Conservation (phyloP, 495 filamentous ascomycete genomes). For the Neurospora pannonica region DNA sequence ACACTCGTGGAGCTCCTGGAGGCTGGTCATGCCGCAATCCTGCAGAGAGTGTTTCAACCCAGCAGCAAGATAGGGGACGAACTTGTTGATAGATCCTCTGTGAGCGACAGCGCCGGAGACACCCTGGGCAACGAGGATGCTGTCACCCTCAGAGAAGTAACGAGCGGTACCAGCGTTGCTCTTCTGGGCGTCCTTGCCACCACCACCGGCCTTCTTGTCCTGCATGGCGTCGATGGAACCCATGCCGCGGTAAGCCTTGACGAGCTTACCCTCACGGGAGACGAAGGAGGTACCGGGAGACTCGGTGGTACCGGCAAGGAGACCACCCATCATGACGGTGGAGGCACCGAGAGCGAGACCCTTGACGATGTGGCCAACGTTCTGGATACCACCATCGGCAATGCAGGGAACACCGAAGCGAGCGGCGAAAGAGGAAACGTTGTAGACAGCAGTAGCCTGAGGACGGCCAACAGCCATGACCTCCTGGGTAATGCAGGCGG, state of each 20-base stretch:
- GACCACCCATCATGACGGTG: conserved; percentile 98
- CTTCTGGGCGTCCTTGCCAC: conserved; percentile 62
- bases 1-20: conserved; percentile 63
- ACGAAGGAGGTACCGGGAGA: conserved; percentile 96
- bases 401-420: conserved; percentile 96
- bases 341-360: conserved; percentile 88
- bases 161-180: conserved; percentile 94
- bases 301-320: conserved; percentile 94
- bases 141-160: conserved; percentile 96
- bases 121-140: conserved; percentile 91
- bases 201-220: conserved; percentile 78
- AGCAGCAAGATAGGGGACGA: conserved; percentile 88
- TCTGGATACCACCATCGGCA: conserved; percentile 95
- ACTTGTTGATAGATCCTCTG: conserved; percentile 74
- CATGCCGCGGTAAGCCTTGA: conserved; percentile 99
- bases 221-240: conserved; percentile 99
- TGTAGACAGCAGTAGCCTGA: conserved; percentile 86
- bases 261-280: conserved; percentile 86
- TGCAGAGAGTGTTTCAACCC: conserved; percentile 96
- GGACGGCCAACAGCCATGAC: conserved; percentile 98
- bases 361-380: conserved; percentile 98
- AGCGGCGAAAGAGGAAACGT: conserved; percentile 77
- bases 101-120: conserved; percentile 65
- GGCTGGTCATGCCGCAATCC: conserved; percentile 79
- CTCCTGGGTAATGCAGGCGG: conserved; percentile 98